phyloP scores from a whole-genome alignment of 495 filamentous ascomycete species.

The Beverwykella pulmonaria region DNA sequence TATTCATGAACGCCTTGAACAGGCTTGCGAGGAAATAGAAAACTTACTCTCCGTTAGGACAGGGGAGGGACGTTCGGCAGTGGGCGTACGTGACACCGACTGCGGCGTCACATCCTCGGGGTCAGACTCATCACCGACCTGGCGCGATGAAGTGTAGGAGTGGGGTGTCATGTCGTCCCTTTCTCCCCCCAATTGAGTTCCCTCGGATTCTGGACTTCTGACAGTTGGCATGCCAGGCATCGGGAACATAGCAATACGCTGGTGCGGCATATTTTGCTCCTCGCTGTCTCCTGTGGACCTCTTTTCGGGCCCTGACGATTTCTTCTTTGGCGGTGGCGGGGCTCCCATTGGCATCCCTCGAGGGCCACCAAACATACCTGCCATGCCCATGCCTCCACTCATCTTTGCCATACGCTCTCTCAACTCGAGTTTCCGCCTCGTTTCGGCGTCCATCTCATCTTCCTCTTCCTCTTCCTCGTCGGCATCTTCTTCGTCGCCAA shows the following conservation, averaged over 20 bases:
- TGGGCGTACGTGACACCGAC: slow-evolving; percentile 49
- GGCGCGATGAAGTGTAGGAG: slow-evolving; percentile 39
- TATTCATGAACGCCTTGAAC: slow-evolving; percentile 11
- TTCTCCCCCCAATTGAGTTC: slow-evolving; percentile 44
- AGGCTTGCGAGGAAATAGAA: slow-evolving; percentile 30
- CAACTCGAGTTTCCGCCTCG: slow-evolving; percentile 82
- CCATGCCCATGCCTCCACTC: slow-evolving; percentile 97
- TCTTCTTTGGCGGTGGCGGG: slow-evolving; percentile 66
- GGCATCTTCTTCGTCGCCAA: slow-evolving; percentile 54
- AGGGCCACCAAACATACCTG: slow-evolving; percentile 74
- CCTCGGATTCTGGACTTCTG: slow-evolving; percentile 47
- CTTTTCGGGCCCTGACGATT: slow-evolving; percentile 46
- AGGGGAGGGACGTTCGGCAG: slow-evolving; percentile 52
- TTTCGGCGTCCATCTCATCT: slow-evolving; percentile 89
- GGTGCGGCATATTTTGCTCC: slow-evolving; percentile 53
- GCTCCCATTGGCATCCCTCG: slow-evolving; percentile 65
- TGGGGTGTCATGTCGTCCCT: slow-evolving; percentile 37
- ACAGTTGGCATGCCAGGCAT: slow-evolving; percentile 66
- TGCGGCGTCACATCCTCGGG: slow-evolving; percentile 62
- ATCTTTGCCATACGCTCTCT: slow-evolving; percentile 97
- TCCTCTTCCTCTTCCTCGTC: slow-evolving; percentile 76
- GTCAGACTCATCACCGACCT: slow-evolving; percentile 60
- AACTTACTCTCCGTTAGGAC: slow-evolving; percentile 57
- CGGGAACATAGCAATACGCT: slow-evolving; percentile 77
- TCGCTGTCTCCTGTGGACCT: slow-evolving; percentile 55